Evolutionary conservation across 2,329 filamentous ascomycete species (phyloP).

Genomic region (Trichoderma sp.): DNA sequence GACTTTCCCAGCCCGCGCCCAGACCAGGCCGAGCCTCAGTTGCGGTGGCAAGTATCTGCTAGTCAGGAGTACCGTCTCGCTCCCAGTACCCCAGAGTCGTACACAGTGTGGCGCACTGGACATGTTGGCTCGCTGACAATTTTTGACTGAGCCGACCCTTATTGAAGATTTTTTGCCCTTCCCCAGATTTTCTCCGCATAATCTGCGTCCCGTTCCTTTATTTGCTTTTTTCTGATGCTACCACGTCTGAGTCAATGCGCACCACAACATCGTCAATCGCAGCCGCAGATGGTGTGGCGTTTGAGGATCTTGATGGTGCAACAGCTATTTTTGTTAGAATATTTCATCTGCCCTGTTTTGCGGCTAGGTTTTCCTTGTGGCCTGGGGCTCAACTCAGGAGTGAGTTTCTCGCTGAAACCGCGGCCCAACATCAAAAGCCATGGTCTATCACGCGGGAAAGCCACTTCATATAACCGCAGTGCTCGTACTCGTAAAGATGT

Average conservation of each 20-base stretch:
- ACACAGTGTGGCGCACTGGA: conserved; percentile 4
- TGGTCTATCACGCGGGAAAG: background rate
- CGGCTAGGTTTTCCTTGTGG: background rate
- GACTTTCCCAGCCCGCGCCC: background rate
- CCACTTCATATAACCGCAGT: background rate
- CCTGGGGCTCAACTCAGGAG: background rate
- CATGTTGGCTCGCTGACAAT: background rate
- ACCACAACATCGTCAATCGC: background rate
- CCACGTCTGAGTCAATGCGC: background rate
- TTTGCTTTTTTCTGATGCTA: background rate
- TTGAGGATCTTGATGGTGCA: background rate
- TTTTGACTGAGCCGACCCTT: background rate
- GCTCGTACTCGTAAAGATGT: background rate
- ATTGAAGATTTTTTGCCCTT: background rate
- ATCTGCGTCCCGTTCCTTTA: background rate
- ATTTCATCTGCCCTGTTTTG: background rate
- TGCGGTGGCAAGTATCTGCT: background rate
- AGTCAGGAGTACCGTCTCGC: background rate
- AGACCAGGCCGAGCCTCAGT: background rate
- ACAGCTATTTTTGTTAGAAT: background rate
- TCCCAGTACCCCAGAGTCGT: background rate
- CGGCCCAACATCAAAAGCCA: background rate
- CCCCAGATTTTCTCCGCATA: conserved; percentile 19
- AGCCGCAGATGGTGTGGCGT: background rate
- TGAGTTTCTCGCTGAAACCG: background rate